Base-by-base conservation (phyloP, 1,284 basidiomycete species). In the Ceratorhiza oryzae-sativae region DNA sequence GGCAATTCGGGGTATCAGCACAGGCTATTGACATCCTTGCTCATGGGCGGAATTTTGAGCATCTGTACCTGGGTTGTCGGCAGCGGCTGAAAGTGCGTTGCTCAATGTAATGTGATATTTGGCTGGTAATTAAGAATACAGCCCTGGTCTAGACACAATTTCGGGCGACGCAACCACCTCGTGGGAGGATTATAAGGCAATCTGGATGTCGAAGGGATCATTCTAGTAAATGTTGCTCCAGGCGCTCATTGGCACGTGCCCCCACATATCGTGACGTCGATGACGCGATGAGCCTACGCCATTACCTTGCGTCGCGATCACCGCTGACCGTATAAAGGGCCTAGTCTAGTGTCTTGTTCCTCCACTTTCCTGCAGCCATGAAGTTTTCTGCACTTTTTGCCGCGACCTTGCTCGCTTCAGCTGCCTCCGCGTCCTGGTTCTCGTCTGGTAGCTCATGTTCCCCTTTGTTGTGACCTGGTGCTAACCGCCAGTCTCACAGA, bases 341-440 rank as follows among this genome's bases (percentile, higher is more conserved):
- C 45, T 23, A 23, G 45, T 20, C 62, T 10, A 13, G 27, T 34
- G 8, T 10, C 15, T 8, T 1, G 18, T 20, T 56, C 51, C 45
- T 46, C 32, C 70, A 34, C 55, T 20, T n/a, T 23, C 46, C 39
- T 41, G 42, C 71, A 36, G 65, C 25, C 41, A 72, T 73, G 70
- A 73, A 71, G 70, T 30, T 71, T 56, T 70, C 71, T 25, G 58
- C 53, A 36, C 20, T 70, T 36, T 30, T 74, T n/a, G 63, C 71
- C 49, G 41, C 62, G 18, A 30, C 58, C 18, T 55, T 72, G 15
- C 61, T 72, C 61, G 70, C 73, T 15, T 34, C 71, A 4, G 42
- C 73, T 27, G 63, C 62, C 62, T 60, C 71, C 23, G 71, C 73
- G 18, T 72, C 71, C 0, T 74, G 73, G 73, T 72, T 74, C 39